phyloP scores from a whole-genome alignment of 495 filamentous ascomycete species.

The Cercophora sp. region DNA sequence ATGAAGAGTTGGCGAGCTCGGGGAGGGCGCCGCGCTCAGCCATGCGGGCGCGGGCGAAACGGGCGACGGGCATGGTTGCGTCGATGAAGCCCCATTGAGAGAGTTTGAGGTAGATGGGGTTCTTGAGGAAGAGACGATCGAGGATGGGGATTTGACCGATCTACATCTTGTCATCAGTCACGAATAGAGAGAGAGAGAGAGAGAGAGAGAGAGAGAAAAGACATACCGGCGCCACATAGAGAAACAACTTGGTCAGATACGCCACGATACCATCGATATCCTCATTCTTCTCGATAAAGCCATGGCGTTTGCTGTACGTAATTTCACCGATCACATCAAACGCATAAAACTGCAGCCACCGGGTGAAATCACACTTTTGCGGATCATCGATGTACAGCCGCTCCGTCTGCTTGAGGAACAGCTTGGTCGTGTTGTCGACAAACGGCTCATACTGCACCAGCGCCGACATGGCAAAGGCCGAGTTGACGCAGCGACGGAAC shows the following conservation, averaged over 20 bases:
- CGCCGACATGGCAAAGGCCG: conserved; percentile 69
- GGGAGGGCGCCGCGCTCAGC: conserved; percentile 49
- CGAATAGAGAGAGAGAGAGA: too few relatives aligned
- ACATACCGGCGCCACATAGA: conserved; percentile 58
- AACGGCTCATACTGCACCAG: conserved; percentile 72
- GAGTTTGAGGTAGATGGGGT: conserved; percentile 51
- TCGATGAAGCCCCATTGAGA: conserved; percentile 49
- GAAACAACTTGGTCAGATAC: conserved; percentile 50
- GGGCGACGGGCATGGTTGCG: conserved; percentile 57
- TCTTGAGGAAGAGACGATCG: conserved; percentile 58
- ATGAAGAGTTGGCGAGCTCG: conserved; percentile 27
- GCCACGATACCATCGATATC: conserved; percentile 61
- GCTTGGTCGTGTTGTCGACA: conserved; percentile 60
- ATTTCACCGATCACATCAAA: conserved; percentile 75
- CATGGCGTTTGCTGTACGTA: conserved; percentile 60
- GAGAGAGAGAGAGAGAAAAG: conserved; percentile 2
- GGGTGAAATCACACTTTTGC: conserved; percentile 57
- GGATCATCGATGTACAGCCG: conserved; percentile 51
- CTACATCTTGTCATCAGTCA: conserved; percentile 22
- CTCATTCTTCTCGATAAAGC: conserved; percentile 58
- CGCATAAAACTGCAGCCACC: conserved; percentile 76
- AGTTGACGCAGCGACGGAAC: conserved; percentile 65
- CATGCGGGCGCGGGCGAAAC: conserved; percentile 56
- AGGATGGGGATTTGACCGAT: conserved; percentile 60
- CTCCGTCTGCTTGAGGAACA: conserved; percentile 62